These are phyloP conservation scores for Penicillium hesseltinei DNA, from an alignment of 2,329 filamentous ascomycete genomes.

Conservation along the genomic window DNA sequence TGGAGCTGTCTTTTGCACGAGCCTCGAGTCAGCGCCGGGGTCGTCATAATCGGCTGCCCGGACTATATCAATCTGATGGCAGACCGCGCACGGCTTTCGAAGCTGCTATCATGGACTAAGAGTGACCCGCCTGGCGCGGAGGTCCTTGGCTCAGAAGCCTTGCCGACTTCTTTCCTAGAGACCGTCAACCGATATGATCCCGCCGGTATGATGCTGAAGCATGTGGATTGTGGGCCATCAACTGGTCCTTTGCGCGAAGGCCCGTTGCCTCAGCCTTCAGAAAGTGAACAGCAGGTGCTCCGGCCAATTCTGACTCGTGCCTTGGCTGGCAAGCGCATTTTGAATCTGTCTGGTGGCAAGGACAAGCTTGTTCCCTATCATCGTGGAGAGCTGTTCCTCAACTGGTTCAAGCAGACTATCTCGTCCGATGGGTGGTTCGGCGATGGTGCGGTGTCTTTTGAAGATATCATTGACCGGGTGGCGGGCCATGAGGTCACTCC, in stretches of 20 bases:
- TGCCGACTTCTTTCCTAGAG: constrained; percentile 66
- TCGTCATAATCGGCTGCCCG: constrained; percentile 83
- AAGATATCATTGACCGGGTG: constrained; percentile 57
- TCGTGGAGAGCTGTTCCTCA: constrained; percentile 56
- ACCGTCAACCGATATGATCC: constrained; percentile 69
- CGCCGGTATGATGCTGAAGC: constrained; percentile 67
- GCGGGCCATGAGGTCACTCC: constrained; percentile 60
- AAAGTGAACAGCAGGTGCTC: constrained; percentile 45
- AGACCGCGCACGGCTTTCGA: constrained; percentile 72
- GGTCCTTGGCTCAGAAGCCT: constrained; percentile 76
- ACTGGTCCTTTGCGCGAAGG: constrained; percentile 29
- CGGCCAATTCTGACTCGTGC: constrained; percentile 43
- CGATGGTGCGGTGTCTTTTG: constrained; percentile 52
- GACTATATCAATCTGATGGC: constrained; percentile 80
- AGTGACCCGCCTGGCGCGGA: constrained; percentile 55
- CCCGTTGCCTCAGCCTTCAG: constrained; percentile 38
- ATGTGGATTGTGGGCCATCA: constrained; percentile 28
- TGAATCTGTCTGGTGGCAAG: constrained; percentile 53
- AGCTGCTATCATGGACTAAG: constrained; percentile 59
- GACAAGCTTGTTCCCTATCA: constrained; percentile 63
- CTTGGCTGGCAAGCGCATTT: constrained; percentile 53
- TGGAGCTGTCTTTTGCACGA: constrained; percentile 84
- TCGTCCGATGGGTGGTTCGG: constrained; percentile 47
- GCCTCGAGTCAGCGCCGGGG: constrained; percentile 71
- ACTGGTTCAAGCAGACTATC: constrained; percentile 53